Evolutionary conservation across 352 stramenopile species (phyloP).

Genomic region (Phytophthora ohioensis): DNA sequence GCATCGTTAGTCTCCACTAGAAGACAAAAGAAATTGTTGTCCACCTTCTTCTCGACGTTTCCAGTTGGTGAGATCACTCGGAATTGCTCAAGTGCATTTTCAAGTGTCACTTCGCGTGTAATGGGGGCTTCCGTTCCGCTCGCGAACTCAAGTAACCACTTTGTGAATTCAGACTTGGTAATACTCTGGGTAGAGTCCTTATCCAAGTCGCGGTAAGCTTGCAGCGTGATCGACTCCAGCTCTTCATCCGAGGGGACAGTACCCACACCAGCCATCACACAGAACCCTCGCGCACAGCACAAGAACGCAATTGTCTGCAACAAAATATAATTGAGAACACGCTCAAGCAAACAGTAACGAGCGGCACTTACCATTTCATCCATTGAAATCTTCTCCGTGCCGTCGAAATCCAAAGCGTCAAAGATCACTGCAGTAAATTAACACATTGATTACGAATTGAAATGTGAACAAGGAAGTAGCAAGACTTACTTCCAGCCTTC

Average conservation of each 20-base stretch:
- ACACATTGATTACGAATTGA: not conserved
- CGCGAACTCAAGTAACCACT: constrained; percentile 55
- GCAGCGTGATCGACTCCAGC: constrained; percentile 63
- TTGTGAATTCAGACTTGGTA: constrained; percentile 67
- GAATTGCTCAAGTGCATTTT: constrained; percentile 42
- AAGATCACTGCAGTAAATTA: constrained; percentile 59
- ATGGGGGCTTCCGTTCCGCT: constrained; percentile 16
- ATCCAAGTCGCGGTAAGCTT: constrained; percentile 67
- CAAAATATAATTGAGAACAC: not conserved
- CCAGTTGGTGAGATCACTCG: constrained; percentile 13
- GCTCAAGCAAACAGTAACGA: not conserved
- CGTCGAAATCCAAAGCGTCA: constrained; percentile 79
- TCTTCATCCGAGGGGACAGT: constrained; percentile 61
- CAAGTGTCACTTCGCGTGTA: constrained; percentile 37
- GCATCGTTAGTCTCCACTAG: not conserved
- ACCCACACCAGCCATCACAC: constrained; percentile 57
- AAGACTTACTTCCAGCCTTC: constrained; percentile 56
- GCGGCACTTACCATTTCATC: constrained; percentile 66
- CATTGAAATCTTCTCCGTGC: constrained; percentile 77
- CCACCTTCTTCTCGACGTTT: constrained; percentile 3
- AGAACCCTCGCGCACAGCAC: constrained; percentile 60
- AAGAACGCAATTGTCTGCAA: constrained; percentile 71
- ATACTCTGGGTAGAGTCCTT: constrained; percentile 66
- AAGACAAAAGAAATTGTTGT: constrained; percentile 4
- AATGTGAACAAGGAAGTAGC: not conserved